A percentile compares a stretch with the other conserved stretches of the same genome.
These are phyloP conservation scores for Podila horticola DNA, from an alignment of 192 early-diverging fungal genomes.

Conservation along the genomic window DNA sequence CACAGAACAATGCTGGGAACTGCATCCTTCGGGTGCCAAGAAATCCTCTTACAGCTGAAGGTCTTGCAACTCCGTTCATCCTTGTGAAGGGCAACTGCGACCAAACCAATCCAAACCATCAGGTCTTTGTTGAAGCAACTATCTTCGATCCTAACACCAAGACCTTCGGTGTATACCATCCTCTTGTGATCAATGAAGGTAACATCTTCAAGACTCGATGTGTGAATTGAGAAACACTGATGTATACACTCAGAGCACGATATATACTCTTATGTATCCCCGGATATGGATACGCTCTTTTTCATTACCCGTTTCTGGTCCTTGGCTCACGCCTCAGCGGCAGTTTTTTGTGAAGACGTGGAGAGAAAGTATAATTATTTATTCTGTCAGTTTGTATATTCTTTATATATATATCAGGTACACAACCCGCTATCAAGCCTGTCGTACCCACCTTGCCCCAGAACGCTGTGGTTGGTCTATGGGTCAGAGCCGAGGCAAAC, in stretches of 20 bases:
- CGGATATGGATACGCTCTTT: too few relatives aligned
- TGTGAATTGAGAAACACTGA: too few relatives aligned
- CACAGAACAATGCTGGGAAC: not conserved
- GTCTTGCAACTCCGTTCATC: slow-evolving; percentile 11
- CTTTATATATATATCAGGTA: slow-evolving; percentile 5
- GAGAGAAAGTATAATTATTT: slow-evolving; percentile 6
- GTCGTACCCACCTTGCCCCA: slow-evolving; percentile 11
- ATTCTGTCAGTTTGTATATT: not conserved
- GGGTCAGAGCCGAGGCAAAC: slow-evolving; percentile 8
- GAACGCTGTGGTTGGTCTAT: slow-evolving; percentile 11
- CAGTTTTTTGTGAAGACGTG: not conserved
- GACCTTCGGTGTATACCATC: too few relatives aligned
- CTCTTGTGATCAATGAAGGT: too few relatives aligned
- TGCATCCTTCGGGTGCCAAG: slow-evolving; percentile 10
- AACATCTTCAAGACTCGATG: too few relatives aligned
- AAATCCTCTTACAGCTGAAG: slow-evolving; percentile 12
- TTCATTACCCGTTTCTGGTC: too few relatives aligned
- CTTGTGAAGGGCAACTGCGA: slow-evolving; percentile 8
- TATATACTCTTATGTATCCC: too few relatives aligned
- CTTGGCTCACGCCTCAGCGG: not conserved
- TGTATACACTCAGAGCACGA: too few relatives aligned
- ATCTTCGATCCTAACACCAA: too few relatives aligned
- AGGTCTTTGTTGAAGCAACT: not conserved
- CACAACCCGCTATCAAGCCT: slow-evolving; percentile 10
- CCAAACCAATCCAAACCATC: slow-evolving; percentile 9